Conservation (phyloP, 108 stramenopile genomes). For the Cyclostephanos tholiformis region DNA sequence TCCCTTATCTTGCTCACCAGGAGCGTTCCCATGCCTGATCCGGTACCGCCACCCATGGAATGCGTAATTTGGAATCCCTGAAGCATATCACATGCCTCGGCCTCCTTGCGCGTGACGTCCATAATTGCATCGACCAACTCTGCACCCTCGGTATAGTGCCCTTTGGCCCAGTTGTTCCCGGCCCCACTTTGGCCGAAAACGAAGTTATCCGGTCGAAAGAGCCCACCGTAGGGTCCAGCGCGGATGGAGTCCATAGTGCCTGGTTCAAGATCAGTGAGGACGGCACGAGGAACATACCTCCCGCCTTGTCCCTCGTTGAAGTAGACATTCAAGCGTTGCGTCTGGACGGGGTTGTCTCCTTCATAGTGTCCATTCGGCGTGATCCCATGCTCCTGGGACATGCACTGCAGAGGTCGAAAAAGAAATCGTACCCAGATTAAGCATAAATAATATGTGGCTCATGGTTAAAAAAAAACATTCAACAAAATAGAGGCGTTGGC, state of each 20-base stretch:
- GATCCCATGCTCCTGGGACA: slow-evolving; percentile 86
- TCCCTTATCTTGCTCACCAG: slow-evolving; percentile 86
- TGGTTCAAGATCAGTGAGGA: slow-evolving; percentile 78
- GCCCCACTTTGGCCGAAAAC: slow-evolving; percentile 86
- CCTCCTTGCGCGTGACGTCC: slow-evolving; percentile 88
- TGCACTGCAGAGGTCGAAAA: slow-evolving; percentile 44
- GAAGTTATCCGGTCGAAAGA: slow-evolving; percentile 89
- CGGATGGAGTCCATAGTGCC: slow-evolving; percentile 88
- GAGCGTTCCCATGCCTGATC: slow-evolving; percentile 85
- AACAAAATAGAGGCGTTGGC: neutral
- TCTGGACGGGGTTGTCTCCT: slow-evolving; percentile 78
- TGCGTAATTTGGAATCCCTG: slow-evolving; percentile 91
- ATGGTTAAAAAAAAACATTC: neutral
- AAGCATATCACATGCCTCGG: slow-evolving; percentile 81
- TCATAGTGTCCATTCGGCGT: slow-evolving; percentile 55
- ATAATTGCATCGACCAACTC: slow-evolving; percentile 85
- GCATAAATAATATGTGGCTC: neutral
- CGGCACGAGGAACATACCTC: slow-evolving; percentile 86
- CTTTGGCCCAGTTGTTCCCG: too few species aligned
- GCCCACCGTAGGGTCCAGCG: slow-evolving; percentile 74
- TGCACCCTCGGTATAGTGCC: slow-evolving; percentile 90
- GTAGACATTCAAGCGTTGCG: slow-evolving; percentile 87
- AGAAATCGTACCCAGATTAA: neutral
- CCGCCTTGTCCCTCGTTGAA: slow-evolving; percentile 80
- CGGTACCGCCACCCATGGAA: slow-evolving; percentile 90